Conservation (phyloP, 139 green algal genomes). For the Auxenochlorella pyrenoidosa region DNA sequence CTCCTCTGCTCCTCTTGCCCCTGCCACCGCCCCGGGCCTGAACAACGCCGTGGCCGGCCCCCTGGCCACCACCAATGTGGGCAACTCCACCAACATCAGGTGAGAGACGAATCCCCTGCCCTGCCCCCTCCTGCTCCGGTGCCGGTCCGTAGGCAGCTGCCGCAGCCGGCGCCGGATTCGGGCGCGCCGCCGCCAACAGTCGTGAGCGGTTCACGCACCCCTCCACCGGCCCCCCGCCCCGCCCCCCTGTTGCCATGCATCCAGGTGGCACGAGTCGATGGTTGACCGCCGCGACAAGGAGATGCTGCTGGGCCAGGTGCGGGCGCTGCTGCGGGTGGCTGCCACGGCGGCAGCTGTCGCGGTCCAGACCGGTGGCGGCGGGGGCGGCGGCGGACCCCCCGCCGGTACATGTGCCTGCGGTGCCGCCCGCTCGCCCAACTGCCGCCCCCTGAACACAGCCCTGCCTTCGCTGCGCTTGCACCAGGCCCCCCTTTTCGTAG, state of each 20-base stretch:
- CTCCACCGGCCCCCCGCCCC: too few relatives aligned
- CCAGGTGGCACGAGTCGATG: conserved; percentile 80
- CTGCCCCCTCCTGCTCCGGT: too few relatives aligned
- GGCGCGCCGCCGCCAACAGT: too few relatives aligned
- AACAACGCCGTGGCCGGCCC: conserved; percentile 3
- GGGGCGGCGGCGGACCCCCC: too few relatives aligned
- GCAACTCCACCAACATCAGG: conserved; percentile 47
- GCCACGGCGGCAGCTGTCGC: not conserved
- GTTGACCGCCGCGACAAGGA: conserved; percentile 75
- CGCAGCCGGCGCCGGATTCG: too few relatives aligned
- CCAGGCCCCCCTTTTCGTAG: too few relatives aligned
- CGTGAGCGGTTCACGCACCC: too few relatives aligned
- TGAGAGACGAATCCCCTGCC: too few relatives aligned
- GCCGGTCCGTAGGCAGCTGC: too few relatives aligned
- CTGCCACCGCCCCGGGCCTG: not conserved
- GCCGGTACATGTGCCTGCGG: not conserved
- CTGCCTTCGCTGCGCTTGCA: too few relatives aligned
- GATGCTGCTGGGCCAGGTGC: conserved; percentile 78
- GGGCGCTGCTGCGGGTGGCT: conserved; percentile 29
- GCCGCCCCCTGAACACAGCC: too few relatives aligned
- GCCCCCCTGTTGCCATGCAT: too few relatives aligned
- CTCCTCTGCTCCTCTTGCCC: not conserved
- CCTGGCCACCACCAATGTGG: not conserved
- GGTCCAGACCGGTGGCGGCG: not conserved
- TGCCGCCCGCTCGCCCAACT: not conserved